Evolutionary conservation across 768 basidiomycete genomes (phyloP).

Genomic region (Phanerodontia chrysosporium): DNA sequence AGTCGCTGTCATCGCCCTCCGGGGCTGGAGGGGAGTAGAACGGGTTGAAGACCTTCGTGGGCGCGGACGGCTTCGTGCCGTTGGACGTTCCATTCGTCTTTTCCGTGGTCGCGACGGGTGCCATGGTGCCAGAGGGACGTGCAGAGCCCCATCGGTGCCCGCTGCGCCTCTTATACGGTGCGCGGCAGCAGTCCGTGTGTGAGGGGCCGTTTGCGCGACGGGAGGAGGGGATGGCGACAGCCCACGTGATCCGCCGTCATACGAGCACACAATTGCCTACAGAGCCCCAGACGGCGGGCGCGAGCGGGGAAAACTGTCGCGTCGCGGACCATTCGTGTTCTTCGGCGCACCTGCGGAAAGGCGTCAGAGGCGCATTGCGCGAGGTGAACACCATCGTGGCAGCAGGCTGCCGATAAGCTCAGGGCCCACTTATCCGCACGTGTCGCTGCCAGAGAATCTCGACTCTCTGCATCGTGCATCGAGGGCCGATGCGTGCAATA

Average conservation of each 20-base stretch:
- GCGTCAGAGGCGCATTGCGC: not conserved
- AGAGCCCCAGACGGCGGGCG: not conserved
- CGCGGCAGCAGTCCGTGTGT: not conserved
- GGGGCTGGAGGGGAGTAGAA: constrained; percentile 62
- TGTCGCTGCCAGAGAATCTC: not conserved
- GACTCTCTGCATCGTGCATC: not conserved
- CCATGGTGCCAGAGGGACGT: constrained; percentile 39
- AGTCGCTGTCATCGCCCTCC: constrained; percentile 41
- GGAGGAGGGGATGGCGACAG: constrained; percentile 25
- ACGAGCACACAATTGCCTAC: not conserved
- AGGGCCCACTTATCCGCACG: not conserved
- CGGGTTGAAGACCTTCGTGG: constrained; percentile 44
- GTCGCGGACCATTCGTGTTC: not conserved
- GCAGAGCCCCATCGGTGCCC: not conserved
- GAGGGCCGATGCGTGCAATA: not conserved
- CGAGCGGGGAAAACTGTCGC: not conserved
- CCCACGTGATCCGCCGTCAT: constrained; percentile 22
- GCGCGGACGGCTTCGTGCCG: constrained; percentile 22
- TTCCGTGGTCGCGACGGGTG: constrained; percentile 45
- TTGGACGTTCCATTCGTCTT: constrained; percentile 18
- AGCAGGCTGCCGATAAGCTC: not conserved
- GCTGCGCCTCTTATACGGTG: constrained; percentile 5
- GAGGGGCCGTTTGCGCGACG: constrained; percentile 20
- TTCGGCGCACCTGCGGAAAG: not conserved
- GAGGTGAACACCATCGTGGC: not conserved